Evolutionary conservation across 352 stramenopile genomes (phyloP), one percentile per base, ranked within the genome.

Genomic region (Globisporangium rhizosaccharum): DNA sequence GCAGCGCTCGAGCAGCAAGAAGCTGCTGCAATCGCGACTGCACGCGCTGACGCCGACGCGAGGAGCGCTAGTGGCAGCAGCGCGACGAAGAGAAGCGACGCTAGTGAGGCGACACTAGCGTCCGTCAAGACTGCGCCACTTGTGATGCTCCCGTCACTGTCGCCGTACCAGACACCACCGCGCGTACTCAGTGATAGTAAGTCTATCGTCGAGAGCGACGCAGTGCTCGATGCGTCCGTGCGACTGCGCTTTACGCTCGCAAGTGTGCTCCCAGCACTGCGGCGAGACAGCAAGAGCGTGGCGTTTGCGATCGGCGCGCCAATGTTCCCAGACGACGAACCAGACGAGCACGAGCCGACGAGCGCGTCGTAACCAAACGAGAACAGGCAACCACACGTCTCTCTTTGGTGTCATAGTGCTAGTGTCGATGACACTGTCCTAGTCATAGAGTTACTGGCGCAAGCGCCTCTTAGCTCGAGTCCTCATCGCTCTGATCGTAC

Each of bases 401-500:
- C 4, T 10, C 15, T 20, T 18, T 46, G 41, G 17, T n/a, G 41
- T 12, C 8, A 12, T 8, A 47, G 41, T 47, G 41, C 41, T 12
- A 46, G 41, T 46, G 18, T 46, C 14, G 17, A 33, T 6, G 28
- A 33, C 28, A 33, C 28, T 33, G 28, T 2, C 28, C 28, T 25
- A 36, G 15, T 9, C 15, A 46, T n/a, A n/a, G 15, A 20, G 15
- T 6, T 8, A 28, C 12, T 18, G 2, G 6, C 8, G 18, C 25
- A 54, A 39, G 28, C 8, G 33, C 33, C 7, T 39, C 33, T 39
- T 12, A 91, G 56, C 68, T 89, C 61, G 81, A 91, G 49, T 93
- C 81, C 23, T 93, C 83, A 55, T 93, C 83, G 58, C 81, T 93
- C 26, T 79, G 66, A 52, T 93, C 83, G 62, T 87, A 89, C 66